Conservation (phyloP, 106 monocot species). For the Phalaenopsis aphrodite region DNA sequence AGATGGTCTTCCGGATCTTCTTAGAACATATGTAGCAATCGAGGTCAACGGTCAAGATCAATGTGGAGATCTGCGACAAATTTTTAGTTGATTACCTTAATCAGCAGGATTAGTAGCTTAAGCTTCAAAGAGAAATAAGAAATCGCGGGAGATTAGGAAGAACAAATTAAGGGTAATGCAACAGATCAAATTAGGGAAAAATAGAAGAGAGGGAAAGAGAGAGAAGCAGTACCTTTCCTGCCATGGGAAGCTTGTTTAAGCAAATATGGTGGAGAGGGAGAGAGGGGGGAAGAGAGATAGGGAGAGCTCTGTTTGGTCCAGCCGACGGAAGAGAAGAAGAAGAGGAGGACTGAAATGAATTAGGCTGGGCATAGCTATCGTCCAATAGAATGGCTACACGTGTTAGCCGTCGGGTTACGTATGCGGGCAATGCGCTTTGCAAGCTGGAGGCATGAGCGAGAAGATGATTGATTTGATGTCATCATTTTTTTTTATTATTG, state of each 20-base stretch:
- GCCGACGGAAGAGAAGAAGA: background rate
- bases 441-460: too few relatives aligned
- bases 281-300: background rate
- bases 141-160: too few relatives aligned
- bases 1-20: conserved; percentile 25
- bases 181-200: background rate
- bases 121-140: background rate
- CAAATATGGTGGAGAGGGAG: too few relatives aligned
- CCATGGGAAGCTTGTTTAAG: background rate
- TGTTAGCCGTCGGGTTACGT: too few relatives aligned
- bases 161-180: background rate
- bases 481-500: too few relatives aligned
- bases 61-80: conserved; percentile 17
- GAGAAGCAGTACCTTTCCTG: background rate
- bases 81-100: background rate
- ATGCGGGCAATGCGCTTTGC: too few relatives aligned
- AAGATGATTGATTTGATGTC: too few relatives aligned
- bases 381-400: background rate
- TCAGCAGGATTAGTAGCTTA: background rate
- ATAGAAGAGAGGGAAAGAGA: conserved; percentile 1
- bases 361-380: background rate
- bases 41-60: conserved; percentile 27
- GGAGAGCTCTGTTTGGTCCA: too few relatives aligned
- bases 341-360: background rate
- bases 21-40: conserved; percentile 21